These are phyloP conservation scores for Trichoderma pleuroti DNA, from an alignment of 2,329 filamentous ascomycete genomes.

Conservation along the genomic window DNA sequence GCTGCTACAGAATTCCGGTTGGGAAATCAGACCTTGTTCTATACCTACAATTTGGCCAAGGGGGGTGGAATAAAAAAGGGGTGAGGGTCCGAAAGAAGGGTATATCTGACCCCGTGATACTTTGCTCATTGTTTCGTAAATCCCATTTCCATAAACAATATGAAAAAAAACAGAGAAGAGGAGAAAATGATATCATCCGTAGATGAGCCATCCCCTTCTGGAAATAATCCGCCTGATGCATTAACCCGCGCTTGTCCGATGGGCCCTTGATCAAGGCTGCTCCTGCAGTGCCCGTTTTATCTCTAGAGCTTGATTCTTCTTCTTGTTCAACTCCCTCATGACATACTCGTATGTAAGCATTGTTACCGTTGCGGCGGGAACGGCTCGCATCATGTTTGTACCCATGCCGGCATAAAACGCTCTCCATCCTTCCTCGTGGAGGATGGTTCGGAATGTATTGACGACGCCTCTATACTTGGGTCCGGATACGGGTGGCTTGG, in stretches of 20 bases:
- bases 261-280: conserved; percentile 22
- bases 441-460: conserved; percentile 77
- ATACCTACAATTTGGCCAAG: not conserved
- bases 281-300: conserved; percentile 28
- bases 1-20: not conserved
- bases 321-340: conserved; percentile 51
- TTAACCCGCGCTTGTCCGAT: not conserved
- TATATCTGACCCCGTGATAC: conserved; percentile 7
- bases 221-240: not conserved
- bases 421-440: conserved; percentile 88
- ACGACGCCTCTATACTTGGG: conserved; percentile 74
- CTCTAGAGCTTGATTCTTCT: conserved; percentile 38
- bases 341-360: conserved; percentile 93
- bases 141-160: not conserved
- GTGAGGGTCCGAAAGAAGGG: not conserved
- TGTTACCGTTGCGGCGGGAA: conserved; percentile 93
- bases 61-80: not conserved
- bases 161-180: not conserved
- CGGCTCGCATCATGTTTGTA: conserved; percentile 93
- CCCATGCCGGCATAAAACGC: conserved; percentile 97
- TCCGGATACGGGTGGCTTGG: conserved; percentile 12
- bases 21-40: not conserved
- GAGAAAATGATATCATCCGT: not conserved
- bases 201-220: not conserved
- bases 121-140: conserved; percentile 11